Evolutionary conservation across 176 grass and related monocot species (phyloP).

Genomic region (Oryza nivara): DNA sequence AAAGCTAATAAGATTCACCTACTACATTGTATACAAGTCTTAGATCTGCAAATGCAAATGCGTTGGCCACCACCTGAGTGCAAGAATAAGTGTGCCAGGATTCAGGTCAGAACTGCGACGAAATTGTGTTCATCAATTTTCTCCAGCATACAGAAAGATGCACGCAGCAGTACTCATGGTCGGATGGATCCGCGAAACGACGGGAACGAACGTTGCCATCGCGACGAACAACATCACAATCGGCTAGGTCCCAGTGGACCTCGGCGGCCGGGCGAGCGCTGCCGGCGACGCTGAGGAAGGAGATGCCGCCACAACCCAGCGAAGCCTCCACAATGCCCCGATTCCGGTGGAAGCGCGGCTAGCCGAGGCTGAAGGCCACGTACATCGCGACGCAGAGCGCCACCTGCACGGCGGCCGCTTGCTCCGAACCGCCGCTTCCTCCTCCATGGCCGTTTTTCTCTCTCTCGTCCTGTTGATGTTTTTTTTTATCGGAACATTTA

Average conservation of each 20-base stretch:
- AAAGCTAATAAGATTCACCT: not conserved
- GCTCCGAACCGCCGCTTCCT: not conserved
- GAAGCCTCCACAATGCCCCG: slow-evolving; percentile 3
- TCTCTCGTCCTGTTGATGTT: not conserved
- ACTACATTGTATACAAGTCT: not conserved
- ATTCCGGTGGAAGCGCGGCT: slow-evolving; percentile 39
- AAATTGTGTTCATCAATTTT: not conserved
- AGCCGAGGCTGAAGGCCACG: slow-evolving; percentile 70
- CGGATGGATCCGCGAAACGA: not conserved
- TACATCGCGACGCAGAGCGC: slow-evolving; percentile 78
- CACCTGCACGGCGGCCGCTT: slow-evolving; percentile 52
- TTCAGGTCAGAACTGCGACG: not conserved
- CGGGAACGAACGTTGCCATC: not conserved
- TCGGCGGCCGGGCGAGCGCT: slow-evolving; percentile 35
- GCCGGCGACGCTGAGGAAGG: slow-evolving; percentile 79
- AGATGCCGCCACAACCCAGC: slow-evolving; percentile 24
- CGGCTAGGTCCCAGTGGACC: too few species aligned
- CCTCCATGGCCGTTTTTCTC: slow-evolving; percentile 22
- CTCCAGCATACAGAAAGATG: not conserved
- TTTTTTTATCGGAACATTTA: too few species aligned
- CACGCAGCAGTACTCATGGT: not conserved
- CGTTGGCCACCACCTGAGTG: not conserved
- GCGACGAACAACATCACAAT: not conserved
- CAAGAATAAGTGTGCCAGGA: not conserved
- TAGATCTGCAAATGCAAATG: slow-evolving; percentile 1